Percentiles rank a stretch among this genome's conserved stretches.
These are phyloP conservation scores for Colletotrichum karsti DNA, from an alignment of 2,329 filamentous ascomycete genomes.

Conservation along the genomic window DNA sequence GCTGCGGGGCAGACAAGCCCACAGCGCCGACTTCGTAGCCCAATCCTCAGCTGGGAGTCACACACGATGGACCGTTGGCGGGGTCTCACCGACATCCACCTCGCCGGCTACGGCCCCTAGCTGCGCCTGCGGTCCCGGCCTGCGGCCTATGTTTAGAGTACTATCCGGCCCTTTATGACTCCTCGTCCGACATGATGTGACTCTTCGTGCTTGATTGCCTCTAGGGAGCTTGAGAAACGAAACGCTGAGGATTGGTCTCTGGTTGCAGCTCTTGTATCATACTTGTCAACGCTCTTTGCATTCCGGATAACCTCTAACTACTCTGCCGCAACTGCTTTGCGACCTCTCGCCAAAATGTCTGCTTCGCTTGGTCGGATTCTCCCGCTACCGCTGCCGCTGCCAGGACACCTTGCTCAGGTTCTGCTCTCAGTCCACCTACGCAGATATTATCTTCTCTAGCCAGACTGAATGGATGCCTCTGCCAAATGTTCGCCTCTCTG, in stretches of 20 bases:
- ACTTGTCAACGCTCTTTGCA: slow-evolving; percentile 10
- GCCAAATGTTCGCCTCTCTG: neutral
- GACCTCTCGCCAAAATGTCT: neutral
- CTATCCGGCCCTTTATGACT: slow-evolving; percentile 1
- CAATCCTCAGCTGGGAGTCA: slow-evolving; percentile 16
- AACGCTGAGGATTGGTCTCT: neutral
- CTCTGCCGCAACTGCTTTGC: neutral
- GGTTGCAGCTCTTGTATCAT: neutral
- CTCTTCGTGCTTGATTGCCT: slow-evolving; percentile 4
- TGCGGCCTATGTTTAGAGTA: slow-evolving; percentile 4
- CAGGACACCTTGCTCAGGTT: neutral
- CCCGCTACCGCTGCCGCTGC: neutral
- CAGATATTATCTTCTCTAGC: neutral
- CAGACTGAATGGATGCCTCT: neutral
- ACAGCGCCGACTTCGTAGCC: slow-evolving; percentile 17
- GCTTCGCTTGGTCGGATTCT: neutral
- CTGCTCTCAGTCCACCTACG: neutral
- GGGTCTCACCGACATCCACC: slow-evolving; percentile 19
- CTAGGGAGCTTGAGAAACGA: neutral
- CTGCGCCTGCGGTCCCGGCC: neutral
- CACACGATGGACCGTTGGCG: slow-evolving; percentile 16
- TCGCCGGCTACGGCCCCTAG: slow-evolving; percentile 25
- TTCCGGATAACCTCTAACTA: neutral
- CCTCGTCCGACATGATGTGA: slow-evolving; percentile 11
- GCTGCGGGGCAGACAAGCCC: slow-evolving; percentile 7